Percentiles rank a stretch among this genome's conserved stretches.
phyloP scores from a whole-genome alignment of 768 basidiomycete genomes.

The Amanita exitialis region DNA sequence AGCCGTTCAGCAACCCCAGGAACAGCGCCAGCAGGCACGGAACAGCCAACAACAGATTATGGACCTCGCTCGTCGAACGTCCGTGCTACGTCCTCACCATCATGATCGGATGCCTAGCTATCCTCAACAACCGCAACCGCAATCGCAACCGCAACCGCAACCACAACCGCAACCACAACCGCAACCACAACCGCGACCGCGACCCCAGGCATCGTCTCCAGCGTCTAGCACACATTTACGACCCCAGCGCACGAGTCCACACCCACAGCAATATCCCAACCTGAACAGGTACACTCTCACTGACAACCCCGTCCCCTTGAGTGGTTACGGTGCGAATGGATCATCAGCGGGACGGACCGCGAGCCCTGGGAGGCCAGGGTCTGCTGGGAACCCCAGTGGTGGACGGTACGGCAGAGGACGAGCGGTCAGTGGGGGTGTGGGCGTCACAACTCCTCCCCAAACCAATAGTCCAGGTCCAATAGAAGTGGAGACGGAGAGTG shows the following conservation, averaged over 20 bases:
- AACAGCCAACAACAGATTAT: slow-evolving; percentile 1
- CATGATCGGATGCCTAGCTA: neutral
- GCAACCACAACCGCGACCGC: neutral
- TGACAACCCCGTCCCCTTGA: slow-evolving; percentile 22
- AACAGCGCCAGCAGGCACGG: slow-evolving; percentile 1
- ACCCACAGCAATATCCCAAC: slow-evolving; percentile 21
- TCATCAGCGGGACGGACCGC: slow-evolving; percentile 5
- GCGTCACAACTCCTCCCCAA: slow-evolving; percentile 2
- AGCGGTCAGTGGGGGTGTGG: slow-evolving; percentile 10
- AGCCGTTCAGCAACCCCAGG: neutral
- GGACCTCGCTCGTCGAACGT: slow-evolving; percentile 5
- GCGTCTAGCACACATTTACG: neutral
- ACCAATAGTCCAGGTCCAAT: neutral
- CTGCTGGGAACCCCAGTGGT: neutral
- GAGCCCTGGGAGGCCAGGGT: slow-evolving; percentile 9
- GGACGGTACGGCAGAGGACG: slow-evolving; percentile 9
- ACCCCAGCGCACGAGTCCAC: slow-evolving; percentile 8
- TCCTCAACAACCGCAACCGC: neutral
- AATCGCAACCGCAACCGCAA: neutral
- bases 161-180: neutral
- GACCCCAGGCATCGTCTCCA: neutral
- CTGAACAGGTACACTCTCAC: slow-evolving; percentile 38
- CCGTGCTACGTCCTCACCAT: slow-evolving; percentile 6
- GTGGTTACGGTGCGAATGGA: neutral
- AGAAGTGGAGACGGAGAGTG: neutral